Base-by-base conservation (phyloP, 2,329 filamentous ascomycete genomes). In the Nannizzia gypsea region DNA sequence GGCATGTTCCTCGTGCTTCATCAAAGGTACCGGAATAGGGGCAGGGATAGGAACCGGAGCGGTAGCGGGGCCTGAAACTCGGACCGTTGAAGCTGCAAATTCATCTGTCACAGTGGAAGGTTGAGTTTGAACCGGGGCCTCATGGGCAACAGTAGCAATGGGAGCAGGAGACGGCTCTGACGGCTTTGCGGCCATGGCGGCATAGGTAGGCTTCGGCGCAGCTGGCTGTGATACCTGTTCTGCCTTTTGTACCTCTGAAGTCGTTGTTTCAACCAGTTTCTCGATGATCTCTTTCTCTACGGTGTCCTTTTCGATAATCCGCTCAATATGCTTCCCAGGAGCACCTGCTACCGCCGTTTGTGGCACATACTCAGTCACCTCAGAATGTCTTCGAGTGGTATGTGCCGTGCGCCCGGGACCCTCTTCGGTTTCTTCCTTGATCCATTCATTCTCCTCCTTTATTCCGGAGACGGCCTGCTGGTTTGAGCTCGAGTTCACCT, bases 401-500 rank as follows among this genome's bases (percentile, higher is more conserved):
- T 56, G 54, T 9, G 31, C 15, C 17, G 20, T 36, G 13, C 22
- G 20, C 8, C 9, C n/a, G 11, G 54, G 54, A 2, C 28, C 5
- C 54, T 40, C 36, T 11, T 56, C 28, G 8, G 36, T 56, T 38
- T 56, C 54, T 38, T 56, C 54, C 36, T 40, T 56, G 26, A 56
- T 28, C 54, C 54, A 56, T 38, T 56, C 31, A 8, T 40, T 28
- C 38, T 56, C 6, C n/a, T 56, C 36, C 26, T 56, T 40, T 6
- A 38, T 9, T 38, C 15, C 54, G 13, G 31, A 17, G 6, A 6
- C 52, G 22, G 11, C 26, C 26, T 24, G 52, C 6, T 55, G 52
- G 1, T 55, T 34, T 28, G 26, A 8, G 13, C 34, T n/a, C 13
- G 20, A 17, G 17, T 6, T 17, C 9, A 13, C 48, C 15, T 15